Evolutionary conservation across 345 rosid genomes (phyloP).

Genomic region (Dovyalis caffra): DNA sequence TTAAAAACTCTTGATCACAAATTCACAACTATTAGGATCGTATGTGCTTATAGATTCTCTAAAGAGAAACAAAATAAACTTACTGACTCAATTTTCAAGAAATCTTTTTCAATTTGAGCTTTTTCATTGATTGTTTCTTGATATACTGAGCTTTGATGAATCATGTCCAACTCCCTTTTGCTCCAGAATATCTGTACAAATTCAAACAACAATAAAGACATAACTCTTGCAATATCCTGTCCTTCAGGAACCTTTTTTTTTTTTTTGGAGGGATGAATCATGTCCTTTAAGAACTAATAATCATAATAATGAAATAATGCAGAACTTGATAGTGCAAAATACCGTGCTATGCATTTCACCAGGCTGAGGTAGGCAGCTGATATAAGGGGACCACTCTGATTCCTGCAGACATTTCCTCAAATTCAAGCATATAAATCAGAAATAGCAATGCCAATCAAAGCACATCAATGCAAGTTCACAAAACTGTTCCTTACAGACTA

Average conservation of each 20-base stretch:
- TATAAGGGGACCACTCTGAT: slow-evolving; percentile 74
- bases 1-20: background rate
- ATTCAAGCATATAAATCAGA: background rate
- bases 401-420: slow-evolving; percentile 36
- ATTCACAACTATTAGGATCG: background rate
- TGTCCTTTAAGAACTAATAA: background rate
- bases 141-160: slow-evolving; percentile 56
- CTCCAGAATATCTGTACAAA: slow-evolving; percentile 70
- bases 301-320: background rate
- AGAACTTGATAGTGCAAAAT: background rate
- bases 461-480: background rate
- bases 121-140: slow-evolving; percentile 63
- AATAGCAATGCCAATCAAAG: background rate
- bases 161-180: slow-evolving; percentile 63
- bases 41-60: background rate
- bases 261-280: background rate
- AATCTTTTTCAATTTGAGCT: slow-evolving; percentile 53
- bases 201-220: background rate
- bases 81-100: slow-evolving; percentile 45
- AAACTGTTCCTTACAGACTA: background rate
- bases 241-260: background rate
- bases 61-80: slow-evolving; percentile 19
- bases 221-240: background rate
- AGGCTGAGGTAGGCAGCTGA: slow-evolving; percentile 60
- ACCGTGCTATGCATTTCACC: slow-evolving; percentile 71